Conservation (phyloP, 371 early-diverging fungal genomes). For the Rhizopus delemar region DNA sequence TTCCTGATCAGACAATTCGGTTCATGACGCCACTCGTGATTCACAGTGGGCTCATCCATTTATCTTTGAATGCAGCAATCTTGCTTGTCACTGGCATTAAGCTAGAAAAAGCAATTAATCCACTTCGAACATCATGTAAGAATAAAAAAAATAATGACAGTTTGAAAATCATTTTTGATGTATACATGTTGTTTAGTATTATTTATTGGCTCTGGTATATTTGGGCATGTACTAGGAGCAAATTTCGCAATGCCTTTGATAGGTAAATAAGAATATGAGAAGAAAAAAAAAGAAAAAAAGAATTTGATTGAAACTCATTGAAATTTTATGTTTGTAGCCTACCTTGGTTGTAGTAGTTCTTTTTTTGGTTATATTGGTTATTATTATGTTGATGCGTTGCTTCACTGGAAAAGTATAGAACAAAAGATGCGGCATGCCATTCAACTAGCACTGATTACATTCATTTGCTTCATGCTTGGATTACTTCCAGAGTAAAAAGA, state of each 20-base stretch:
- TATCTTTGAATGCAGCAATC: constrained; percentile 67
- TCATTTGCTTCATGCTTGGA: constrained; percentile 22
- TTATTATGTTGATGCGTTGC: constrained; percentile 70
- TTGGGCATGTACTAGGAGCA: constrained; percentile 76
- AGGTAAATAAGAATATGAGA: constrained; percentile 39
- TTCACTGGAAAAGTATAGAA: constrained; percentile 67
- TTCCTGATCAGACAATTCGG: constrained; percentile 74
- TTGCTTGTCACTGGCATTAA: constrained; percentile 64
- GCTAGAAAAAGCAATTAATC: constrained; percentile 71
- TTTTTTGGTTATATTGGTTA: constrained; percentile 74
- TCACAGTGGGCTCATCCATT: constrained; percentile 81
- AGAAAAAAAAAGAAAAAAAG: not conserved
- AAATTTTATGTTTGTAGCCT: constrained; percentile 33
- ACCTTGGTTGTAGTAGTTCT: constrained; percentile 78
- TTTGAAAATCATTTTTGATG: constrained; percentile 52
- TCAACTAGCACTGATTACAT: constrained; percentile 46
- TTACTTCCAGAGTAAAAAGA: constrained; percentile 30
- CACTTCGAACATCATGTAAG: constrained; percentile 41
- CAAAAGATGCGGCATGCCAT: constrained; percentile 62
- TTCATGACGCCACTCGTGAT: constrained; percentile 76
- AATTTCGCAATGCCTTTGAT: constrained; percentile 59
- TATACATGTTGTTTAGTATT: constrained; percentile 55
- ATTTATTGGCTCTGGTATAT: constrained; percentile 69
- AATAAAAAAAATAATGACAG: not conserved
- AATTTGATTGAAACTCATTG: not conserved